Evolutionary conservation across 1,139 yeast species (phyloP), one percentile per base, ranked within the genome.

Genomic region (Sugiyamaella neomexicana): DNA sequence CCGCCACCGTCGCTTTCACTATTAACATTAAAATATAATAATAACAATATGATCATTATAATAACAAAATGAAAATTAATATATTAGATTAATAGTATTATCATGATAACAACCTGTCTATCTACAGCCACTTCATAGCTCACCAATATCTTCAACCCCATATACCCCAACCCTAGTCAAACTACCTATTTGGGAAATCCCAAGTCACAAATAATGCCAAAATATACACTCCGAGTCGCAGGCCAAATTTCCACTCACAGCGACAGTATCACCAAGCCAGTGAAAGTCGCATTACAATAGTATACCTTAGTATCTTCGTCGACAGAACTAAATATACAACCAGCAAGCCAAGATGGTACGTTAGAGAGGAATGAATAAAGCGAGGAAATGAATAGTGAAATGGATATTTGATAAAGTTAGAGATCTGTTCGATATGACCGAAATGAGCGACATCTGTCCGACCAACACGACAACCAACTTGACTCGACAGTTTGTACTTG

Each of bases 281-380:
- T 36, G 49, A 45, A 45, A 34, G 37, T 17, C 20, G 47, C n/a
- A 44, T 15, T 23, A 20, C 32, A 34, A 37, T 17, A 45, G 48
- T 45, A 36, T 45, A 45, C 51, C 40, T 47, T 29, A 39, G 51
- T 39, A 47, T 47, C 51, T 47, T 34, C 37, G 43, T 46, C 51
- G 51, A 47, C 45, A 47, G 45, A 46, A 39, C 45, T 12, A 47
- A 47, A 34, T 32, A 42, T 34, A 49, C 53, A 53, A 39, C 53
- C 25, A 49, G 39, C 38, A 16, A 37, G 39, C 34, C 48, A 49
- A 53, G 36, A 53, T 53, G 56, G 56, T 53, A 43, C 13, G 56
- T 49, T 20, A 9, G 29, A 15, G 23, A 32, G 4, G 36, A 38
- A 2, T 15, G 20, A 29, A 15, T 25, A 25, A 41, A 41, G 2